These are phyloP conservation scores for Lactarius indigo DNA, from an alignment of 768 basidiomycete genomes.

Conservation along the genomic window DNA sequence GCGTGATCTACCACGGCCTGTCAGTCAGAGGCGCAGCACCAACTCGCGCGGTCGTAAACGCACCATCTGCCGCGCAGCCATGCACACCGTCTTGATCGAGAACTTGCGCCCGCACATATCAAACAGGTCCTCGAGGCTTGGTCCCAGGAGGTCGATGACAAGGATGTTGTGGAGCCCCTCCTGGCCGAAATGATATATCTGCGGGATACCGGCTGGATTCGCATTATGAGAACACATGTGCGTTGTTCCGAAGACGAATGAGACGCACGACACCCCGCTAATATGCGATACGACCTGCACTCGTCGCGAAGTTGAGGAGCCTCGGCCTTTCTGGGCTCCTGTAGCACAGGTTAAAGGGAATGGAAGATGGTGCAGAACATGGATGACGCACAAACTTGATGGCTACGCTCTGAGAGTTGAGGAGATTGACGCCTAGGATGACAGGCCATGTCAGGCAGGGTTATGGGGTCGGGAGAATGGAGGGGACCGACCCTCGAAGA, in stretches of 20 bases:
- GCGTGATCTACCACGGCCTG: slow-evolving; percentile 60
- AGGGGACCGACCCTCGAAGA: slow-evolving; percentile 66
- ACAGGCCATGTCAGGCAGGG: slow-evolving; percentile 8
- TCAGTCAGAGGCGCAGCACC: background rate
- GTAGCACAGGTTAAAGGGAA: slow-evolving; percentile 12
- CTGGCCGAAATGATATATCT: slow-evolving; percentile 99
- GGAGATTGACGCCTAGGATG: slow-evolving; percentile 81
- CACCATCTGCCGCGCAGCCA: slow-evolving; percentile 98
- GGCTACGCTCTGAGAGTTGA: slow-evolving; percentile 98
- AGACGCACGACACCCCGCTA: slow-evolving; percentile 75
- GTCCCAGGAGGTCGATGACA: slow-evolving; percentile 96
- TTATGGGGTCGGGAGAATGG: slow-evolving; percentile 3
- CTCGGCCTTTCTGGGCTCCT: slow-evolving; percentile 92
- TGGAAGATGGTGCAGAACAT: slow-evolving; percentile 16
- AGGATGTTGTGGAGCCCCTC: slow-evolving; percentile 98
- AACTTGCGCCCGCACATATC: slow-evolving; percentile 99
- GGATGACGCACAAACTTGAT: slow-evolving; percentile 91
- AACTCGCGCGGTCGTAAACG: slow-evolving; percentile 25
- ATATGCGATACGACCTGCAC: slow-evolving; percentile 93
- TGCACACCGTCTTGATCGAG: slow-evolving; percentile 96
- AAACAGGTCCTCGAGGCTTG: slow-evolving; percentile 95
- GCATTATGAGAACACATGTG: slow-evolving; percentile 18
- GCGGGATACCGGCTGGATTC: slow-evolving; percentile 84
- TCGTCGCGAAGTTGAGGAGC: slow-evolving; percentile 98
- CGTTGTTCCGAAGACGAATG: slow-evolving; percentile 11